These are phyloP conservation scores for Blastobotrys petasosporus DNA, from an alignment of 1,139 yeast genomes.

Conservation along the genomic window DNA sequence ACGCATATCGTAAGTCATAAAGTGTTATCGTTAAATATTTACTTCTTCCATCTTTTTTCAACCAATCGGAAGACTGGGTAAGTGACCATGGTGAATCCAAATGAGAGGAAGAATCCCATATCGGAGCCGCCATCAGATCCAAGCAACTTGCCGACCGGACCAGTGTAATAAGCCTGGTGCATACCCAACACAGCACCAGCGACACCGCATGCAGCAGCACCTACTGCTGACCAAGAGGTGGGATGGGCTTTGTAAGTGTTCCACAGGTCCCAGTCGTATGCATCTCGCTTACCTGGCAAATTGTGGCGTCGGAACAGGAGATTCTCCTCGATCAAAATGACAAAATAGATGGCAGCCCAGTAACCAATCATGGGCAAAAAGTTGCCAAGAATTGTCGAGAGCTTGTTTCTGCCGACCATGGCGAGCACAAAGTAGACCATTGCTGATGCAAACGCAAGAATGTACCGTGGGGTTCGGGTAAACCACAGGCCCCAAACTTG, in stretches of 20 bases:
- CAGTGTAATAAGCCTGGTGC: conserved; percentile 74
- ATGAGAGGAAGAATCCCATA: conserved; percentile 73
- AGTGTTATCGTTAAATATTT: not conserved
- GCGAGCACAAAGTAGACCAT: conserved; percentile 52
- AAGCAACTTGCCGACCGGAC: conserved; percentile 55
- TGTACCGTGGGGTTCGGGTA: conserved; percentile 71
- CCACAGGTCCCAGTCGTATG: conserved; percentile 56
- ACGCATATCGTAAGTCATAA: not conserved
- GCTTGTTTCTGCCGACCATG: conserved; percentile 65
- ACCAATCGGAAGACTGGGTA: conserved; percentile 60
- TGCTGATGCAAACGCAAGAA: conserved; percentile 63
- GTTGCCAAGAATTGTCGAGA: conserved; percentile 72
- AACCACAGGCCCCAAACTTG: conserved; percentile 63
- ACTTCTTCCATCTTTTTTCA: conserved; percentile 36
- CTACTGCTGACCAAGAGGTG: conserved; percentile 57
- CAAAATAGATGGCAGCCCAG: conserved; percentile 83
- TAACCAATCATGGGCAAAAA: conserved; percentile 93
- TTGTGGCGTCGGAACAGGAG: conserved; percentile 56
- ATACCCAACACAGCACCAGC: conserved; percentile 77
- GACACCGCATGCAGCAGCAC: conserved; percentile 56
- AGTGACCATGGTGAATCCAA: conserved; percentile 61
- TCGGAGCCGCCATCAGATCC: conserved; percentile 63
- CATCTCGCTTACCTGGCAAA: conserved; percentile 31
- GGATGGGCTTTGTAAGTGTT: conserved; percentile 51
- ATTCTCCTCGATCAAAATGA: conserved; percentile 68